Percentiles rank a stretch among this genome's conserved stretches.
Conservation (phyloP, 2,329 filamentous ascomycete genomes). For the Alternaria conjuncta region DNA sequence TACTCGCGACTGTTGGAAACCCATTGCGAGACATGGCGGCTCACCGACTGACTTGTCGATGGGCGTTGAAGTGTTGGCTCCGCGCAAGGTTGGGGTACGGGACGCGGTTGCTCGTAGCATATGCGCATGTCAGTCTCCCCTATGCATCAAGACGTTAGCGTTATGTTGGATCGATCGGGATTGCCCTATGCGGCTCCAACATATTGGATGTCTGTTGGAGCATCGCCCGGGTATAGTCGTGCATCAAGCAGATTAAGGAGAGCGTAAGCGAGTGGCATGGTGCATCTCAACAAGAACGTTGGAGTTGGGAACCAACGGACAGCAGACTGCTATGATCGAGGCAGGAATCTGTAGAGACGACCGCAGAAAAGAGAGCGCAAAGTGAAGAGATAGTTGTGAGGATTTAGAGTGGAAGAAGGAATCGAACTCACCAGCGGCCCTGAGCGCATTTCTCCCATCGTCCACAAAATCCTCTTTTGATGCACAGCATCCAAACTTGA, state of each 20-base stretch:
- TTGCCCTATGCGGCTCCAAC: conserved; percentile 19
- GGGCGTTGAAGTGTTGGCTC: conserved; percentile 40
- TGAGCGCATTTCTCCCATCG: conserved; percentile 27
- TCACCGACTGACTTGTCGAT: conserved; percentile 44
- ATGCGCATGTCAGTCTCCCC: conserved; percentile 35
- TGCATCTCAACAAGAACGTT: conserved; percentile 29
- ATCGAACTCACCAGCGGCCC: conserved; percentile 37
- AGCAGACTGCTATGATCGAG: background rate
- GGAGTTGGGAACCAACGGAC: background rate
- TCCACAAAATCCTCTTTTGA: conserved; percentile 37
- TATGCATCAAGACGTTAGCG: conserved; percentile 25
- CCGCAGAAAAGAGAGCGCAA: background rate
- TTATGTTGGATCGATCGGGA: background rate
- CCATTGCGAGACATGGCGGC: conserved; percentile 47
- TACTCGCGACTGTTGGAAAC: conserved; percentile 43
- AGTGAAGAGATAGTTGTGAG: background rate
- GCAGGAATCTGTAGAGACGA: background rate
- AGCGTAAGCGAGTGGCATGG: conserved; percentile 19
- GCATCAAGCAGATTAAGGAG: conserved; percentile 36
- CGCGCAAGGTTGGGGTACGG: conserved; percentile 35
- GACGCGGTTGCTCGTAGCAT: conserved; percentile 45
- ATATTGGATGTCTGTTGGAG: conserved; percentile 7
- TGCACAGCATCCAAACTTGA: conserved; percentile 49
- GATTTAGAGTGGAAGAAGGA: conserved; percentile 7
- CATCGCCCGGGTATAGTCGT: conserved; percentile 17